Base-by-base conservation (phyloP, 2,329 filamentous ascomycete species). In the Penicillium rolfsii region DNA sequence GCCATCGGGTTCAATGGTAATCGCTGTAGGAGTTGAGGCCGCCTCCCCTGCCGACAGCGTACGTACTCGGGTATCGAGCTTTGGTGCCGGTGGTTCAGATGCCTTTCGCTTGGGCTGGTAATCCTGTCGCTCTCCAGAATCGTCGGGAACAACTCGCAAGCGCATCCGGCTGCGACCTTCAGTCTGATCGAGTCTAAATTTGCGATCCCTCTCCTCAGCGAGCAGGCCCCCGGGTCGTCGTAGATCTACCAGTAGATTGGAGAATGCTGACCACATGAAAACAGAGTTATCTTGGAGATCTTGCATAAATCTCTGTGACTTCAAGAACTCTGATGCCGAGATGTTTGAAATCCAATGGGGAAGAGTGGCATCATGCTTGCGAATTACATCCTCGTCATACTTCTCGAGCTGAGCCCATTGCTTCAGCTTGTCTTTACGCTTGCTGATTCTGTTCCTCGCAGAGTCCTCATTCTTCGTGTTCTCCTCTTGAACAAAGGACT, bases 111-210 rank as follows among this genome's bases (percentile, higher is more conserved):
- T 98, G 0, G 95, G 92, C 67, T 93, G 91, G 70, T 93, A 96
- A 50, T 90, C 86, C 59, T 91, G 87, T 57, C 88, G 84, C 26
- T 87, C 84, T 0, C 84, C 82, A 0, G 85, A 85, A 59, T 86
- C 86, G 72, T 97, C 93, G 0, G 93, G 91, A 1, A 97, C 83
- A 54, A 97, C 85, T 30, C 95, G 87, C 69, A 97, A 83, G 16
- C 96, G 88, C 92, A 98, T 98, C 19, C 96, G 89, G 74, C 97
- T 97, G 11, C 93, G 89, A 11, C 95, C 94, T 79, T 99, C 95
- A 0, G 95, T 98, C 70, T 96, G 89, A 73, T 99, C 95, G 14
- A 99, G 85, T 70, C 94, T 93, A 94, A 94, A 99, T 74, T 90
- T 96, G 0, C 82, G 81, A 1, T 84, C 75, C 2, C 82, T 80